Percentiles rank a stretch among this genome's conserved stretches.
Conservation (phyloP, 495 filamentous ascomycete genomes). For the Penicillium pancosmium region DNA sequence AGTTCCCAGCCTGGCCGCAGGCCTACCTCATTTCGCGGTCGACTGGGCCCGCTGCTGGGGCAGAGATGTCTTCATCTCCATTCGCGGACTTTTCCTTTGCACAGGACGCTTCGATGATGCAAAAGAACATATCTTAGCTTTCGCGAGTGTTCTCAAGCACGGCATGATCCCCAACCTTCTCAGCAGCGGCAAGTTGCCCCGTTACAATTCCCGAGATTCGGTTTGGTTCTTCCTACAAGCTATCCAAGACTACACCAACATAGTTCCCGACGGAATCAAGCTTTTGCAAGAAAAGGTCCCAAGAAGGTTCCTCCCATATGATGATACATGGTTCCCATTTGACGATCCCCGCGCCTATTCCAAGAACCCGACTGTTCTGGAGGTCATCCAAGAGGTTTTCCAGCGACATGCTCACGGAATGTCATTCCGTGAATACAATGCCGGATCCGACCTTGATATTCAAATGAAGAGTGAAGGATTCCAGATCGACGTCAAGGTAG, state of each 20-base stretch:
- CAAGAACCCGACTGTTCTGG: constrained; percentile 73
- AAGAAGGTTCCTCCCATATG: constrained; percentile 90
- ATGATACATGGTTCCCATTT: constrained; percentile 86
- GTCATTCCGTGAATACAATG: constrained; percentile 93
- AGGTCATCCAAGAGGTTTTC: constrained; percentile 90
- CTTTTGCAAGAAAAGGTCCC: constrained; percentile 77
- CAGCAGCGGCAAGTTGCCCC: constrained; percentile 78
- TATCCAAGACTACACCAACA: constrained; percentile 88
- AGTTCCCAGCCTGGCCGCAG: constrained; percentile 88
- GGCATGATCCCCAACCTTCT: constrained; percentile 98
- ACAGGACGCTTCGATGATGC: constrained; percentile 88
- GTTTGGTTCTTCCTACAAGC: constrained; percentile 97
- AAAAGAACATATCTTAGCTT: constrained; percentile 91
- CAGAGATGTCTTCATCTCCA: constrained; percentile 93
- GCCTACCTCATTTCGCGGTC: constrained; percentile 90
- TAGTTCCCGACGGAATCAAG: constrained; percentile 76
- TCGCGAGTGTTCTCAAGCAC: constrained; percentile 95
- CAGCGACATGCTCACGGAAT: constrained; percentile 88
- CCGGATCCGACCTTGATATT: constrained; percentile 80
- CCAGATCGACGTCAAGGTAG: constrained; percentile 83
- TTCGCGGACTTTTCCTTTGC: constrained; percentile 84
- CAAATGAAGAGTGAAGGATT: constrained; percentile 96
- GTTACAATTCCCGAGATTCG: constrained; percentile 97
- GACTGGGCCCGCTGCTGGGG: constrained; percentile 98
- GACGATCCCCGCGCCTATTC: constrained; percentile 88